Evolutionary conservation across 805 yeast genomes (phyloP).

Genomic region (Brettanomyces naardenensis): DNA sequence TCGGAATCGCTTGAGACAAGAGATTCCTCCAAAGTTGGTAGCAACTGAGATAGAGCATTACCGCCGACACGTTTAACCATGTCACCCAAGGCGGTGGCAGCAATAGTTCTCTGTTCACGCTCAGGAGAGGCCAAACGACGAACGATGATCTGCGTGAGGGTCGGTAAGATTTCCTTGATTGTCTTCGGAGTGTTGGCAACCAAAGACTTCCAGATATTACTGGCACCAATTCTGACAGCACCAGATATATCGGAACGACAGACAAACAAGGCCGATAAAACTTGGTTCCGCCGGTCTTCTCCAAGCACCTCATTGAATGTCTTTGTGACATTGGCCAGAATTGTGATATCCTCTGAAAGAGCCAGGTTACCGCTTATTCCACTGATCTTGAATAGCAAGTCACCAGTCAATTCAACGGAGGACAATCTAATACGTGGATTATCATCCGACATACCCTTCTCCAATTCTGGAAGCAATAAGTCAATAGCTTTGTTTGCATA

Average conservation of each 20-base stretch:
- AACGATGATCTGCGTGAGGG: constrained; percentile 73
- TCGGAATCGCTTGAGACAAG: constrained; percentile 59
- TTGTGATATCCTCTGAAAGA: constrained; percentile 45
- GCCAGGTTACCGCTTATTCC: constrained; percentile 80
- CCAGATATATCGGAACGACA: constrained; percentile 91
- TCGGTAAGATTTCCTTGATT: constrained; percentile 83
- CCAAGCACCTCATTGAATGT: constrained; percentile 77
- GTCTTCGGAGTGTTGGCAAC: constrained; percentile 95
- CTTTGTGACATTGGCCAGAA: constrained; percentile 44
- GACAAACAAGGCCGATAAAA: constrained; percentile 78
- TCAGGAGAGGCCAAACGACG: constrained; percentile 78
- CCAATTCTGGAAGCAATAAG: constrained; percentile 86
- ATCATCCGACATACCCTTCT: constrained; percentile 75
- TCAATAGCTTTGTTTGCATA: constrained; percentile 92
- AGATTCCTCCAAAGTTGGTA: constrained; percentile 76
- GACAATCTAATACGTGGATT: constrained; percentile 85
- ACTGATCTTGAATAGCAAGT: constrained; percentile 84
- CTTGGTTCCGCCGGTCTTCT: constrained; percentile 76
- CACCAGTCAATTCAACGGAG: constrained; percentile 93
- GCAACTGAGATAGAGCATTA: constrained; percentile 70
- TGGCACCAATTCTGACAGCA: constrained; percentile 79
- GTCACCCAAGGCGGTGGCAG: constrained; percentile 91
- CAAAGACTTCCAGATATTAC: constrained; percentile 94
- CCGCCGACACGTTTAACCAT: constrained; percentile 90
- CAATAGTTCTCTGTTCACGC: constrained; percentile 71